Percentiles rank a stretch among this genome's conserved stretches.
phyloP scores from a whole-genome alignment of 306 rosid genomes.

The Malus sieversii region DNA sequence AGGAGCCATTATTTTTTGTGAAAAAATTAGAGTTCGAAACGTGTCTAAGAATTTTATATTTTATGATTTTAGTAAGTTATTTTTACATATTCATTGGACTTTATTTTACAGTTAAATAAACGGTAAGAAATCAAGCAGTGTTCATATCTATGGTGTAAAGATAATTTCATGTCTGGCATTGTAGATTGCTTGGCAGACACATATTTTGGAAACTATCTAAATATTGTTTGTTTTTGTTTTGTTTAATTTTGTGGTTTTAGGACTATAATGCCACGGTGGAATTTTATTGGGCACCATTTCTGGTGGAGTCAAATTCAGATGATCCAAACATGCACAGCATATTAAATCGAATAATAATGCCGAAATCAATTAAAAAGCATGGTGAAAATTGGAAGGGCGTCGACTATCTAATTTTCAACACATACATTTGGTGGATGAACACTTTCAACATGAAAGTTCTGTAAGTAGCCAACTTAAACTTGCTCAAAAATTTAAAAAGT shows the following conservation, averaged over 20 bases:
- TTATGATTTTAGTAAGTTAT: too few relatives aligned
- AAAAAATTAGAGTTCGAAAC: too few relatives aligned
- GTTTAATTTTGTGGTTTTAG: constrained; percentile 25
- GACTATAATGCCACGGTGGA: constrained; percentile 82
- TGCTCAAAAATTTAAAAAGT: neutral
- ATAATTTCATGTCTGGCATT: too few relatives aligned
- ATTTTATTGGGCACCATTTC: constrained; percentile 93
- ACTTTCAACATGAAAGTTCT: constrained; percentile 66
- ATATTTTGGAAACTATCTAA: neutral
- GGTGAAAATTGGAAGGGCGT: constrained; percentile 69
- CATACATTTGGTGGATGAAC: constrained; percentile 99
- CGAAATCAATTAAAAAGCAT: constrained; percentile 82
- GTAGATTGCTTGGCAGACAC: neutral
- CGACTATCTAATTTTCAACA: constrained; percentile 77
- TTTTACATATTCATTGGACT: too few relatives aligned
- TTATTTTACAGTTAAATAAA: too few relatives aligned
- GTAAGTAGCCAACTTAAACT: constrained; percentile 34
- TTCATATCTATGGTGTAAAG: too few relatives aligned
- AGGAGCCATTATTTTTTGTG: too few relatives aligned
- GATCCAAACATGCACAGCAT: constrained; percentile 85
- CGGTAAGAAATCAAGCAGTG: too few relatives aligned
- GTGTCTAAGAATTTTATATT: too few relatives aligned
- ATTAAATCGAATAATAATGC: constrained; percentile 75
- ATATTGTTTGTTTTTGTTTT: neutral
- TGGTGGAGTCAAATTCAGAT: constrained; percentile 95